These are phyloP conservation scores for Bretziella fagacearum DNA, from an alignment of 2,329 filamentous ascomycete genomes.

Conservation along the genomic window DNA sequence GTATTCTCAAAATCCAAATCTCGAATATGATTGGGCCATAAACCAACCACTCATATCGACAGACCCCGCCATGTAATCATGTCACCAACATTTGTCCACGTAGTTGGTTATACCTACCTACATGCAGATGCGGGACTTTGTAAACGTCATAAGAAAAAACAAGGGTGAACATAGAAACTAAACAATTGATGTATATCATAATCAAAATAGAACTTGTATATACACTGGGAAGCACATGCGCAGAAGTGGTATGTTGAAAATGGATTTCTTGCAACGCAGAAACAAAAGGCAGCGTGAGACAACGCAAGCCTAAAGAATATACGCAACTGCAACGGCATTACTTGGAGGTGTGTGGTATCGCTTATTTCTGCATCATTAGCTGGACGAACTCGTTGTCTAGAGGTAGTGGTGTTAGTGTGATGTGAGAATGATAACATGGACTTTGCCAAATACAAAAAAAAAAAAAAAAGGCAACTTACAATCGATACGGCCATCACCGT, in stretches of 20 bases:
- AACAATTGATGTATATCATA: too few species aligned
- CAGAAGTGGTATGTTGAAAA: too few species aligned
- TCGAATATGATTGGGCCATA: background rate
- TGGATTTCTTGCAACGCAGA: background rate
- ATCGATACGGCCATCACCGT: constrained; percentile 75
- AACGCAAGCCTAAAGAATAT: constrained; percentile 3
- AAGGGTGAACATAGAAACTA: too few species aligned
- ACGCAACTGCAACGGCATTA: constrained; percentile 3
- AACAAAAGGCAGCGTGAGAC: background rate
- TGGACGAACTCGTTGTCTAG: constrained; percentile 83
- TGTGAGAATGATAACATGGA: constrained; percentile 18
- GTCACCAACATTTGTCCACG: too few species aligned
- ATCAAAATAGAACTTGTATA: background rate
- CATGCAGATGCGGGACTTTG: too few species aligned
- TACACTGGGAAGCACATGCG: too few species aligned
- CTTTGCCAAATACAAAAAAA: too few species aligned
- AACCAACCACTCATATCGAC: constrained; percentile 3
- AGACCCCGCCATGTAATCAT: too few species aligned
- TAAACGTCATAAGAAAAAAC: too few species aligned
- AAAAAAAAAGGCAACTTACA: too few species aligned
- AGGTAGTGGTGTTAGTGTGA: background rate
- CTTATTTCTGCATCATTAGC: constrained; percentile 90
- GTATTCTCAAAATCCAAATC: background rate
- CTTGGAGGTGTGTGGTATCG: background rate
- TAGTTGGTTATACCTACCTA: too few species aligned